Evolutionary conservation across 1,139 yeast genomes (phyloP).

Genomic region (Protomyces pachydermus): DNA sequence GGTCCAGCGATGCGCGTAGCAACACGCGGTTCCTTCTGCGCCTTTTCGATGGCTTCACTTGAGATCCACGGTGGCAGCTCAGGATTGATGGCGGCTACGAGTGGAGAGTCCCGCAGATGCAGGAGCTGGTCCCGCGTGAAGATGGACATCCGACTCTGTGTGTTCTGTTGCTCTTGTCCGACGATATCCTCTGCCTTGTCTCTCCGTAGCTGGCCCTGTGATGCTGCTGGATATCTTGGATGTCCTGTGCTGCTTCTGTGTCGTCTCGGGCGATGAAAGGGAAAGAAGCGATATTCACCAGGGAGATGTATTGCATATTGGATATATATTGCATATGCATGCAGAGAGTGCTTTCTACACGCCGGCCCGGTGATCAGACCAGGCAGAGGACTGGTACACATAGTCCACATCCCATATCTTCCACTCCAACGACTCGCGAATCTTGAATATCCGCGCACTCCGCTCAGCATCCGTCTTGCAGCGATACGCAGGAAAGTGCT

Average conservation of each 20-base stretch:
- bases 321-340: too few species aligned
- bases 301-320: too few species aligned
- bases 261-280: too few species aligned
- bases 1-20: background rate
- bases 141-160: background rate
- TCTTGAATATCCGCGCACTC: slow-evolving; percentile 13
- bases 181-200: too few species aligned
- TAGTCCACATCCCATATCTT: slow-evolving; percentile 16
- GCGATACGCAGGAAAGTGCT: slow-evolving; percentile 1
- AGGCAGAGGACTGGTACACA: background rate
- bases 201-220: too few species aligned
- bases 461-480: slow-evolving; percentile 7
- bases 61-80: slow-evolving; percentile 23
- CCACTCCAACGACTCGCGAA: slow-evolving; percentile 11
- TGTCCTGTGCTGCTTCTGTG: too few species aligned
- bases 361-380: too few species aligned
- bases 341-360: too few species aligned
- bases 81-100: slow-evolving; percentile 4
- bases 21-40: background rate
- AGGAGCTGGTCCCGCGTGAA: slow-evolving; percentile 14
- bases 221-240: too few species aligned
- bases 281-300: too few species aligned
- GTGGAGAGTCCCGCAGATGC: slow-evolving; percentile 15
- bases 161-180: background rate
- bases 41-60: slow-evolving; percentile 10